These are phyloP conservation scores for Aureobasidium sp. DNA, from an alignment of 2,329 filamentous ascomycete genomes.

Conservation along the genomic window DNA sequence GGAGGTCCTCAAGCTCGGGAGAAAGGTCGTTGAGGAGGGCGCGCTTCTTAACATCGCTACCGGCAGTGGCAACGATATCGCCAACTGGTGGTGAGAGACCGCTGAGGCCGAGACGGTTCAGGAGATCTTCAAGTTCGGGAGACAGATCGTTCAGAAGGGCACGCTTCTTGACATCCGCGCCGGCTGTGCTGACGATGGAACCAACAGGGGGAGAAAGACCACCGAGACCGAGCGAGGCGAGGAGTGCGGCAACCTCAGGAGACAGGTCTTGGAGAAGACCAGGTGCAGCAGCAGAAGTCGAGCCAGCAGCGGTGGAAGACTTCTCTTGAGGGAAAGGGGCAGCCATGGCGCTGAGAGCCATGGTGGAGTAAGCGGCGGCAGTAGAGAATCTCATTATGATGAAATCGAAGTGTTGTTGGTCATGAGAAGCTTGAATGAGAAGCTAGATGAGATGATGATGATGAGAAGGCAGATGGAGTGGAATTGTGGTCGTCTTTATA, in stretches of 20 bases:
- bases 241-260: background rate
- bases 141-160: background rate
- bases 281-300: background rate
- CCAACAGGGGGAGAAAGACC: background rate
- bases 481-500: background rate
- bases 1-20: background rate
- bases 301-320: background rate
- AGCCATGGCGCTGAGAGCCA: background rate
- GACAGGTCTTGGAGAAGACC: background rate
- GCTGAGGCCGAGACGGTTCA: background rate
- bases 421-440: background rate
- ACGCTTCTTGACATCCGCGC: background rate
- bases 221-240: background rate
- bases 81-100: background rate
- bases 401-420: background rate
- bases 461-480: background rate
- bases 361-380: background rate
- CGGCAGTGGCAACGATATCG: background rate
- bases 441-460: background rate
- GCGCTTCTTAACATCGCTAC: background rate
- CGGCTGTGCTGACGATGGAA: background rate
- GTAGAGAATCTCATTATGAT: background rate
- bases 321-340: background rate
- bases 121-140: background rate
- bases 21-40: background rate